Evolutionary conservation across 208 protist species (phyloP), one percentile per base, ranked within the genome.

Genomic region (Acanthamoeba castellanii): DNA sequence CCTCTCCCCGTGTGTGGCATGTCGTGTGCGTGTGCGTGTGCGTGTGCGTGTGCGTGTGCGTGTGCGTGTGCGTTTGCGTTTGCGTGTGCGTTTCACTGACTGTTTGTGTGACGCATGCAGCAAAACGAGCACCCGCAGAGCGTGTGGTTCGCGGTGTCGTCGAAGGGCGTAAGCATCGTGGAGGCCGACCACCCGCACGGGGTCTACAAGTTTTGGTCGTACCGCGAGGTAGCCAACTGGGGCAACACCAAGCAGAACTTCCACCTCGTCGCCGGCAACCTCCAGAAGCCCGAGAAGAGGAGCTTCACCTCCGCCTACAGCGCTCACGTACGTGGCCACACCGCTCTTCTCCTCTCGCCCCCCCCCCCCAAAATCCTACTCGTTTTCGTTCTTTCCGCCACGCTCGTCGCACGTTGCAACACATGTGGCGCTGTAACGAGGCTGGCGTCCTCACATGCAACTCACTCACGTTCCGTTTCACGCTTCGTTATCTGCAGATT

Each of bases 161-260:
- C 74, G 5, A 52, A 82, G 74, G 74, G 74, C 74, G 74, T 82
- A 7, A 82, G 74, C 74, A 82, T 82, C 74, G 74, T 82, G 74
- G 74, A 82, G 42, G 74, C 74, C 25, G 74, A 82, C 74, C 45
- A 82, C 45, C 74, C 74, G 18, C 82, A 90, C 25, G 82, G 27
- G 50, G 50, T 90, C n/a, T 68, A 70, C 82, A 90, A 90, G 57
- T 59, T 70, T 16, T 90, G 82, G 82, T 70, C 82, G 30, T 90
- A 70, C 57, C 47, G 57, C 30, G 82, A 90, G 52, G 57, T 90
- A 30, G 82, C 82, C 47, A 90, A 90, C 82, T 90, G 82, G 82
- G 82, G 82, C 57, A 90, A 68, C 82, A 90, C 82, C 57, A 59
- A 68, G 52, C 47, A 59, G 47, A 68, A 90, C 82, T 90, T 90